Evolutionary conservation across 1,284 basidiomycete species (phyloP).

Genomic region (Ustilago vetiveriae): DNA sequence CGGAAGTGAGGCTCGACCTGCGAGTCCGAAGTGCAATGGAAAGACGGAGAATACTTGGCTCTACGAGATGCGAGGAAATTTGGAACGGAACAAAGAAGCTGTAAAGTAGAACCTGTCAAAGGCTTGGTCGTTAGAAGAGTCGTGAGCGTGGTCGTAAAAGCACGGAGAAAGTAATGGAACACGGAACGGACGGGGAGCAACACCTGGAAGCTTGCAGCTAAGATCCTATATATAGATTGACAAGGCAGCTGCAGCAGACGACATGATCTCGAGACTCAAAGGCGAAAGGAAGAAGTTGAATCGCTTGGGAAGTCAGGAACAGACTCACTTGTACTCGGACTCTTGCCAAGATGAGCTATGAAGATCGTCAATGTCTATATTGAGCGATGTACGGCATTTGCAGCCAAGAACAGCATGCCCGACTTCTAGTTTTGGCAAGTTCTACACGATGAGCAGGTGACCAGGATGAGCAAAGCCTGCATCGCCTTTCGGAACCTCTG

Average conservation of each 20-base stretch:
- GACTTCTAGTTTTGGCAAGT: constrained; percentile 19
- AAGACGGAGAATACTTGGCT: no score
- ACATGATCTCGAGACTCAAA: neutral
- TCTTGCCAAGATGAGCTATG: constrained; percentile 1
- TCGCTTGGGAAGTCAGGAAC: neutral
- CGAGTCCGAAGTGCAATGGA: no score
- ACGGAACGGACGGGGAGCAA: neutral
- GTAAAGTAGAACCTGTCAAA: constrained; percentile 25
- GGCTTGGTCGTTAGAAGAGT: neutral
- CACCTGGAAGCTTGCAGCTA: no score
- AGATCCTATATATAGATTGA: no score
- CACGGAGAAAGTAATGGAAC: neutral
- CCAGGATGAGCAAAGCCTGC: neutral
- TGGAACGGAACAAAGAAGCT: no score
- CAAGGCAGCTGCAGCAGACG: no score
- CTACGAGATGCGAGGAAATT: no score
- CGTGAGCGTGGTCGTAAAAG: neutral
- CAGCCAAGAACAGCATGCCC: neutral
- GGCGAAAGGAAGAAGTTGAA: constrained; percentile 1
- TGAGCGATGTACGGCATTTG: constrained; percentile 8
- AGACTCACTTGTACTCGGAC: no score
- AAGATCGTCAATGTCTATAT: neutral
- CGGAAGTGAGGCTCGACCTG: neutral
- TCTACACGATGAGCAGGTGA: neutral
- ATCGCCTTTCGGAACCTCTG: no score